These are phyloP conservation scores for Akebia trifoliata DNA, from an alignment of 164 flowering plant genomes.

Conservation along the genomic window DNA sequence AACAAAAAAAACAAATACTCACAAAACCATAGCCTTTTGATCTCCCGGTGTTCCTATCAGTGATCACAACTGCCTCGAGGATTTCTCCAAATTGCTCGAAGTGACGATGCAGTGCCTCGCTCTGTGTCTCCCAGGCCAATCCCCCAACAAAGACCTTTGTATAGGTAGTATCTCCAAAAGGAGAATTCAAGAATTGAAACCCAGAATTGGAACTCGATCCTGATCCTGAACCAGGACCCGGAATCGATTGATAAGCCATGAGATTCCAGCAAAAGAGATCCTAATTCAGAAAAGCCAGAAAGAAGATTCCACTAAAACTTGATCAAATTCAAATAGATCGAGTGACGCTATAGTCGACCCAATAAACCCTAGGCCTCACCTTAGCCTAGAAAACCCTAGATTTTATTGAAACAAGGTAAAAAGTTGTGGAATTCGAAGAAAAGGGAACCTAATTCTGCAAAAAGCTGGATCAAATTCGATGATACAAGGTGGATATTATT, in stretches of 20 bases:
- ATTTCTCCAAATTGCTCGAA: constrained; percentile 96
- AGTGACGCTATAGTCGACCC: not conserved
- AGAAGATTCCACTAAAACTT: not conserved
- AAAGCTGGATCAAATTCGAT: not conserved
- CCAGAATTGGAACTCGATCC: constrained; percentile 52
- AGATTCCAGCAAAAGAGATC: constrained; percentile 9
- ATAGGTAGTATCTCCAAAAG: constrained; percentile 86
- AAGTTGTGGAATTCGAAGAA: not conserved
- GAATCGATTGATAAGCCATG: constrained; percentile 59
- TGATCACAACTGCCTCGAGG: constrained; percentile 95
- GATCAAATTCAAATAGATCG: not conserved
- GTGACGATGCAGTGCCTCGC: constrained; percentile 74
- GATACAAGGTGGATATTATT: constrained; percentile 19
- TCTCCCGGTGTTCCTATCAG: constrained; percentile 87
- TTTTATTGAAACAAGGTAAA: not conserved
- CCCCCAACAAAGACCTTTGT: constrained; percentile 97
- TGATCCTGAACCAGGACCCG: constrained; percentile 40
- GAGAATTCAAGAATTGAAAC: constrained; percentile 62
- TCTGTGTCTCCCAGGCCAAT: constrained; percentile 96
- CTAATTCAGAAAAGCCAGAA: constrained; percentile 6
- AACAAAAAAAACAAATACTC: constrained; percentile 40
- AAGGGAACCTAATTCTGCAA: not conserved
- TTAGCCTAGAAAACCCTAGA: constrained; percentile 5
- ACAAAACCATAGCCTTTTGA: constrained; percentile 99
- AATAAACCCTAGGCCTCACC: not conserved